Percentiles rank a stretch among this genome's conserved stretches.
phyloP scores from a whole-genome alignment of 495 filamentous ascomycete genomes.

The Chaetomidium leptoderma region DNA sequence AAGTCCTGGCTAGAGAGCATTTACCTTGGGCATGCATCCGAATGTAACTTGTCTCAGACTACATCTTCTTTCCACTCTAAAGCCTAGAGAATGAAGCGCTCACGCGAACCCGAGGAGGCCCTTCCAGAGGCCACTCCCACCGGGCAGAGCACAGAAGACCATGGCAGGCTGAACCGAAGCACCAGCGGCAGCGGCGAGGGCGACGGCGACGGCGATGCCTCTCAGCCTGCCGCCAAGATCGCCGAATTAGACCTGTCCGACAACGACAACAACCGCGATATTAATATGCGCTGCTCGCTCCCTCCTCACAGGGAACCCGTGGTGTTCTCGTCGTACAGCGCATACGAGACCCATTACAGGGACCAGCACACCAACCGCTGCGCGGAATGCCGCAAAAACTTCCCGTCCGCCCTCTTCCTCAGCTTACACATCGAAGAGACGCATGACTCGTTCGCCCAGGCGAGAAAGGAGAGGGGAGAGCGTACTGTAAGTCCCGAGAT shows the following conservation, averaged over 20 bases:
- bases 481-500: constrained; percentile 64
- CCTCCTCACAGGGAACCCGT: constrained; percentile 69
- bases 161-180: constrained; percentile 5
- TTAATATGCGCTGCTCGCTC: constrained; percentile 70
- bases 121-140: constrained; percentile 10
- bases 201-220: constrained; percentile 12
- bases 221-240: constrained; percentile 40
- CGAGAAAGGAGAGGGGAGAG: constrained; percentile 72
- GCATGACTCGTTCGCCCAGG: constrained; percentile 73
- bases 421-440: constrained; percentile 86
- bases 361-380: constrained; percentile 83
- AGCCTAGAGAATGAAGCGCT: constrained; percentile 45
- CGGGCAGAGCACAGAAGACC: neutral
- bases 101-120: constrained; percentile 48
- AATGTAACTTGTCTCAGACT: constrained; percentile 14
- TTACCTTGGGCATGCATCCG: neutral
- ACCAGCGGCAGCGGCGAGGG: too few relatives aligned
- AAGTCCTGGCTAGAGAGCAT: neutral
- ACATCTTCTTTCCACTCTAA: neutral
- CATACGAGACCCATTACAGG: constrained; percentile 83
- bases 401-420: constrained; percentile 67
- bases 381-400: constrained; percentile 72
- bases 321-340: constrained; percentile 67
- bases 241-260: constrained; percentile 39
- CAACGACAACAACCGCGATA: constrained; percentile 10